Base-by-base conservation (phyloP, 306 rosid species). In the Argentina anserina region DNA sequence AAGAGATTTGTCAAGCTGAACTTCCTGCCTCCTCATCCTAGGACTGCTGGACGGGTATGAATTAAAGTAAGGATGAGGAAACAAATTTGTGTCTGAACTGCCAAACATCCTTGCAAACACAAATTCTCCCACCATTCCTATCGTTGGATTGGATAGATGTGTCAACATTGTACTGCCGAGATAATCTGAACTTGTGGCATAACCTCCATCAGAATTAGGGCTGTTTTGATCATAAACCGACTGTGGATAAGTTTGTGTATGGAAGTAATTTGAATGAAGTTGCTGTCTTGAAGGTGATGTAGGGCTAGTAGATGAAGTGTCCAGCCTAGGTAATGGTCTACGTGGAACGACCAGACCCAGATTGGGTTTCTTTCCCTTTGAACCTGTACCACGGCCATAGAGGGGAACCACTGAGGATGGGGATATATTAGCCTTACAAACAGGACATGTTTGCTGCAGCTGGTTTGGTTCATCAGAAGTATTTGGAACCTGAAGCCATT, bases 11-110 rank as follows among this genome's bases (percentile, higher is more conserved):
- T 89, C 92, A 41, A 91, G 81, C 80, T 84, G 88, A 86, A 89
- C 77, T 72, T 93, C 98, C 75, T 89, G 98, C 83, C 96, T 87
- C 83, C 94, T 87, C 86, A 93, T 79, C 84, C 98, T 83, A 41
- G 76, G 88, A 73, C 82, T 88, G 62, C 75, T 60, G 4, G 70
- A 72, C 43, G 73, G 81, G 82, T 88, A 81, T 4, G 82, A 26
- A 67, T 63, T 68, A 53, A 59, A 4, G n/a, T 75, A 65, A 10
- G 82, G 85, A 75, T 79, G 45, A 3, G 90, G n/a, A 77, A 84
- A 87, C 72, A 82, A 41, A 75, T 62, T 88, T 39, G 86, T 29
- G 55, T 83, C 85, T 0, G 89, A 79, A 66, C 77, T 77, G 69
- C 97, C 90, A 21, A 93, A 87, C 45, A 87, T 86, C 78, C 96